Evolutionary conservation across 257 asterid genomes (phyloP).

Genomic region (Solanum chiquidenum): DNA sequence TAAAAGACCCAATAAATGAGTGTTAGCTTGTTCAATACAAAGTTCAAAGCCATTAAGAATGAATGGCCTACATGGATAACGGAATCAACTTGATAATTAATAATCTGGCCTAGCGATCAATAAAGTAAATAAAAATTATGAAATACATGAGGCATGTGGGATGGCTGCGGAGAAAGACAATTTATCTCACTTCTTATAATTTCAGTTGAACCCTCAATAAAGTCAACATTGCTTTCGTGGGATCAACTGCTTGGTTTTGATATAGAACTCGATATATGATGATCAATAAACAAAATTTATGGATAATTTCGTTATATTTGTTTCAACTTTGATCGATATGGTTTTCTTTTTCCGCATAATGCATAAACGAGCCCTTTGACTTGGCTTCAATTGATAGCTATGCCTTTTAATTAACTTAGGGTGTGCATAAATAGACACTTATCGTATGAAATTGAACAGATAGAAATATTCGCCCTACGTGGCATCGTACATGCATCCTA

Average conservation of each 20-base stretch:
- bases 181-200: background rate
- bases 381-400: background rate
- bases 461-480: no score
- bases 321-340: background rate
- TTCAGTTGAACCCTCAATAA: background rate
- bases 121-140: background rate
- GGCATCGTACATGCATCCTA: background rate
- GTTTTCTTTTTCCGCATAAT: accelerated
- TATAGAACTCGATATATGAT: background rate
- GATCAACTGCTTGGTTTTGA: background rate
- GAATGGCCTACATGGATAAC: background rate
- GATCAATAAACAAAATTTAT: background rate
- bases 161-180: no score
- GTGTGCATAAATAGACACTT: background rate
- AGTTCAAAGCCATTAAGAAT: background rate
- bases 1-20: background rate
- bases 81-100: background rate
- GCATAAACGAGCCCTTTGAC: background rate
- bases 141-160: background rate
- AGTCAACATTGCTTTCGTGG: background rate
- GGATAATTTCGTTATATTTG: background rate
- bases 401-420: accelerated
- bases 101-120: background rate
- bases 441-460: no score
- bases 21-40: background rate